A percentile compares a stretch with the other conserved stretches of the same genome.
Conservation (phyloP, 495 filamentous ascomycete species). For the Tuber melanosporum region DNA sequence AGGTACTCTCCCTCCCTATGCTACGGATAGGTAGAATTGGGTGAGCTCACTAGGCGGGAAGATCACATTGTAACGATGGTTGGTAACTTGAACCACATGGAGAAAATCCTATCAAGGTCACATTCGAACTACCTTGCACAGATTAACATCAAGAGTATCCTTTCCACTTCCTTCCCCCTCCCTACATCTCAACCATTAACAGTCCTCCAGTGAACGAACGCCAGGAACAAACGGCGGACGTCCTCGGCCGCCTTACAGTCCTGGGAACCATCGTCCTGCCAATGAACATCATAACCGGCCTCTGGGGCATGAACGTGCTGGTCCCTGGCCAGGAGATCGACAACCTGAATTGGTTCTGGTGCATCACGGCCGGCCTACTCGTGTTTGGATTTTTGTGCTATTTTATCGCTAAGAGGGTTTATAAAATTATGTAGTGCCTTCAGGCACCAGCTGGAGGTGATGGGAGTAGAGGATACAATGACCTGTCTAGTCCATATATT, state of each 20-base stretch:
- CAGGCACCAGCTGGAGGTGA: background rate
- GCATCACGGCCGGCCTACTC: constrained; percentile 69
- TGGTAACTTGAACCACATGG: constrained; percentile 87
- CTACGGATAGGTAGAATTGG: background rate
- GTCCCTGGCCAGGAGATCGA: constrained; percentile 60
- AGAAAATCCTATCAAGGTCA: constrained; percentile 93
- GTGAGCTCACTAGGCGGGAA: constrained; percentile 12
- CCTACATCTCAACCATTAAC: constrained; percentile 63
- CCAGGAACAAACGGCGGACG: constrained; percentile 84
- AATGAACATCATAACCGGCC: constrained; percentile 88
- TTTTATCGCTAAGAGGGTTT: constrained; percentile 68
- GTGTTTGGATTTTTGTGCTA: constrained; percentile 76
- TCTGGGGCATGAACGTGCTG: constrained; percentile 95
- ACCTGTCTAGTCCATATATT: background rate
- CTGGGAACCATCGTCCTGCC: constrained; percentile 90
- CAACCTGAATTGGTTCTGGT: constrained; percentile 57
- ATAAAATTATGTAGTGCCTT: constrained; percentile 37
- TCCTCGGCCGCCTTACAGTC: constrained; percentile 90
- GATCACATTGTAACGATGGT: constrained; percentile 99
- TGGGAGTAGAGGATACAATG: background rate
- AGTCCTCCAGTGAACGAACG: constrained; percentile 50
- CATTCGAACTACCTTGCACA: constrained; percentile 96
- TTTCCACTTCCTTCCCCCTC: constrained; percentile 47
- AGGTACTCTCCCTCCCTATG: constrained; percentile 20
- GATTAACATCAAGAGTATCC: constrained; percentile 67